These are phyloP conservation scores for Lentinus brumalis DNA, from an alignment of 768 basidiomycete species.

Conservation along the genomic window DNA sequence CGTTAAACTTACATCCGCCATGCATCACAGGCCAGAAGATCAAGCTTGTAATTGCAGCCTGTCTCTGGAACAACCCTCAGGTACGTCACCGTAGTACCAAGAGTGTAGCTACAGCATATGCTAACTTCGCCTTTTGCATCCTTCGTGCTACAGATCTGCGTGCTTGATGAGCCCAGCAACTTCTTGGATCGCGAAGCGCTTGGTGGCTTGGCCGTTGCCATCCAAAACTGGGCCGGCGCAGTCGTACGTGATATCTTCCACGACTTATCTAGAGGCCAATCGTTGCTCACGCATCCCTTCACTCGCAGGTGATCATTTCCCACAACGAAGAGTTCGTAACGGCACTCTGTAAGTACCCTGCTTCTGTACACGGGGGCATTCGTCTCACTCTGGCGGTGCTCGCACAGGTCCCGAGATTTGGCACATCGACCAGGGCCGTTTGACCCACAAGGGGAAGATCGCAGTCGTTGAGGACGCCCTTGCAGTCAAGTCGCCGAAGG, in stretches of 20 bases:
- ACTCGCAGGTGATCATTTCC: conserved; percentile 83
- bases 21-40: conserved; percentile 82
- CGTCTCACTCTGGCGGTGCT: background rate
- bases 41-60: conserved; percentile 92
- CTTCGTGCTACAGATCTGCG: conserved; percentile 51
- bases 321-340: conserved; percentile 91
- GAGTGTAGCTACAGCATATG: background rate
- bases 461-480: conserved; percentile 86
- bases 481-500: conserved; percentile 63
- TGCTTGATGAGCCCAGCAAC: conserved; percentile 92
- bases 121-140: conserved; percentile 14
- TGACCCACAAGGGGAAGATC: conserved; percentile 88
- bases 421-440: conserved; percentile 84
- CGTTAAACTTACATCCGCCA: conserved; percentile 1
- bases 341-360: conserved; percentile 65
- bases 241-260: conserved; percentile 52
- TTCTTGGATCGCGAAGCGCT: conserved; percentile 97
- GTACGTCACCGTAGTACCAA: conserved; percentile 37
- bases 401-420: conserved; percentile 85
- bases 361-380: background rate
- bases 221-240: conserved; percentile 92
- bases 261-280: conserved; percentile 15
- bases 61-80: conserved; percentile 96
- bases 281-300: conserved; percentile 22
- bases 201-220: conserved; percentile 92